Evolutionary conservation across 176 grass and related monocot species (phyloP), one percentile per base, ranked within the genome.

Genomic region (Bolboschoenus planiculmis): DNA sequence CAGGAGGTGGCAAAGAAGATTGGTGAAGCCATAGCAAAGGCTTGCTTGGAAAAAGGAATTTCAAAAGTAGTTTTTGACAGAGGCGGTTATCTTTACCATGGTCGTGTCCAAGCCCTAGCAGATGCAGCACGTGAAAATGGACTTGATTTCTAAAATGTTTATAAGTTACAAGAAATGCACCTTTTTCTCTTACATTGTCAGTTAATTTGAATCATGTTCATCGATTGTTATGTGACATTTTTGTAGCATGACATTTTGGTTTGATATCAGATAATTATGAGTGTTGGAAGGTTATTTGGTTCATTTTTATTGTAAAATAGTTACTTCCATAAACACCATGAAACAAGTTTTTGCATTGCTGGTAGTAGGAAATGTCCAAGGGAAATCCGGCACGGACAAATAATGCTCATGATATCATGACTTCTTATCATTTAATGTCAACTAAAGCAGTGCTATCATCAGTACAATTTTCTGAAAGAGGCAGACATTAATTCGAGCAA

Each of bases 21-120:
- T 57, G 96, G 96, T 83, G 92, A 93, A 77, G 59, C 81, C 56
- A 95, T 98, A 53, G 96, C 92, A 58, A 95, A 95, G 83, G 88
- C 92, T 76, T 98, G 96, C 81, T 80, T 95, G 89, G 96, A 98
- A 79, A 98, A 95, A 85, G 96, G 96, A 75, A 93, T 98, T 48
- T 87, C 81, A 53, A 98, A 95, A 56, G 92, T 98, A 59, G 92
- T 91, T 58, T 98, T 98, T 23, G 96, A 98, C 67, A 76, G 96
- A n/a, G 96, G 96, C 5, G 90, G 96, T 90, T 98, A 88, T 82
- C 90, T 82, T 44, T 98, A 95, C 80, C 90, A 93, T 1, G 96
- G 95, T 1, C 86, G 92, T 85, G 87, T 98, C 40, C 90, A 93
- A 91, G 96, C 96, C 78, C 63, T 98, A 29, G 92, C 96, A 56